Evolutionary conservation across 2,329 filamentous ascomycete genomes (phyloP).

Genomic region (Rosellinia necatrix): DNA sequence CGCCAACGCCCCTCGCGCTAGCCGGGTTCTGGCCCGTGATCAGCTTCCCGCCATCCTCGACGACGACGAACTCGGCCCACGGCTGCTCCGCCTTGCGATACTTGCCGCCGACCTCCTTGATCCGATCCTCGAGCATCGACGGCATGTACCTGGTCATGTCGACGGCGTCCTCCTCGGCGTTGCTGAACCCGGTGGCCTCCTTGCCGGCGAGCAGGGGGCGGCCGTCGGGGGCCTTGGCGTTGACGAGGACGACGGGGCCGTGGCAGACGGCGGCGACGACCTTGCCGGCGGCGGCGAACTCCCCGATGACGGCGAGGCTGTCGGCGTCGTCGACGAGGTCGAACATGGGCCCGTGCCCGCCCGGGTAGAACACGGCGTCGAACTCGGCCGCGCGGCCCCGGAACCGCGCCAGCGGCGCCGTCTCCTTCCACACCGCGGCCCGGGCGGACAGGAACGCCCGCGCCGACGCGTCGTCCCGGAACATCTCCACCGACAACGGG

Average conservation of each 20-base stretch:
- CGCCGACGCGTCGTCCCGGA: slow-evolving; percentile 57
- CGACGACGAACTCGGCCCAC: slow-evolving; percentile 54
- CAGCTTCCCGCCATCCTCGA: slow-evolving; percentile 51
- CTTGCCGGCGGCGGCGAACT: slow-evolving; percentile 66
- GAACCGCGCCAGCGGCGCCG: slow-evolving; percentile 60
- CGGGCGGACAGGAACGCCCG: slow-evolving; percentile 61
- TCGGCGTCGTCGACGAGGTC: slow-evolving; percentile 63
- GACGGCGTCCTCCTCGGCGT: slow-evolving; percentile 57
- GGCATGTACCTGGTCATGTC: slow-evolving; percentile 52
- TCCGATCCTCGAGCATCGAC: slow-evolving; percentile 64
- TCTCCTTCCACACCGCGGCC: slow-evolving; percentile 66
- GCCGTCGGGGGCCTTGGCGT: slow-evolving; percentile 54
- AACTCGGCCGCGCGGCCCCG: slow-evolving; percentile 61
- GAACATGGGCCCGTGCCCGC: slow-evolving; percentile 68
- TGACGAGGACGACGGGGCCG: slow-evolving; percentile 65
- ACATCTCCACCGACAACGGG: slow-evolving; percentile 59
- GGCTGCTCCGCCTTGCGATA: slow-evolving; percentile 60
- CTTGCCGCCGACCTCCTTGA: slow-evolving; percentile 56
- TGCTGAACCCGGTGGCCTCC: slow-evolving; percentile 64
- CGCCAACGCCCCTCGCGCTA: slow-evolving; percentile 55
- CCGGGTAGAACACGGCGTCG: slow-evolving; percentile 64
- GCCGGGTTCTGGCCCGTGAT: slow-evolving; percentile 65
- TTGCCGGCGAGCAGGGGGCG: slow-evolving; percentile 59
- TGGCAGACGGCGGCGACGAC: slow-evolving; percentile 71
- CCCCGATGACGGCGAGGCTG: slow-evolving; percentile 63